Evolutionary conservation across 2,329 filamentous ascomycete species (phyloP).

Genomic region (Pestalotiopsis sp.): DNA sequence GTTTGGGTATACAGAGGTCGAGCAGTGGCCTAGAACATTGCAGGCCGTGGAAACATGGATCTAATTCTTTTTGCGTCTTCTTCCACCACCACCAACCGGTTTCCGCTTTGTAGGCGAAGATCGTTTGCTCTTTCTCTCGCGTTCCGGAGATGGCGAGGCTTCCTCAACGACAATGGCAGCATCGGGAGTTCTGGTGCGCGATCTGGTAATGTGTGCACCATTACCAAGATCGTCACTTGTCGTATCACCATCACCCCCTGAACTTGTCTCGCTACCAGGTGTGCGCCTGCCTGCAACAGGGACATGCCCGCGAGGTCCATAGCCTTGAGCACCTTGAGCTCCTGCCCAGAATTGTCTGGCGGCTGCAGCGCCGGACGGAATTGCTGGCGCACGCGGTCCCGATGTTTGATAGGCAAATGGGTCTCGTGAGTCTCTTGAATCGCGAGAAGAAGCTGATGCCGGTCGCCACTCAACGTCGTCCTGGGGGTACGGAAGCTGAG

Average conservation of each 20-base stretch:
- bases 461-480: conserved; percentile 32
- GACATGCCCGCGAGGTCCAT: conserved; percentile 21
- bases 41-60: background rate
- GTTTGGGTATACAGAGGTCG: conserved; percentile 23
- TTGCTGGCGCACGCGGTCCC: conserved; percentile 42
- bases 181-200: conserved; percentile 34
- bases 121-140: conserved; percentile 40
- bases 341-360: conserved; percentile 41
- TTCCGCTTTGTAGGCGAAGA: conserved; percentile 41
- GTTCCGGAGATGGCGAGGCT: conserved; percentile 27
- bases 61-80: conserved; percentile 36
- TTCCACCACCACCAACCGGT: conserved; percentile 25
- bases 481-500: conserved; percentile 31
- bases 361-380: conserved; percentile 31
- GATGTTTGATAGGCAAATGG: conserved; percentile 58
- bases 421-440: conserved; percentile 35
- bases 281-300: conserved; percentile 36
- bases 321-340: conserved; percentile 28
- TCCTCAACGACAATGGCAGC: conserved; percentile 44
- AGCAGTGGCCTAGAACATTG: conserved; percentile 1
- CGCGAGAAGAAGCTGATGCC: conserved; percentile 30
- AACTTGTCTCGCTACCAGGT: conserved; percentile 38
- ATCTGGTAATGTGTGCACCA: conserved; percentile 23
- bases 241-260: conserved; percentile 34
- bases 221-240: conserved; percentile 30